These are phyloP conservation scores for Mimosa bimucronata DNA, from an alignment of 306 rosid genomes.

Conservation along the genomic window DNA sequence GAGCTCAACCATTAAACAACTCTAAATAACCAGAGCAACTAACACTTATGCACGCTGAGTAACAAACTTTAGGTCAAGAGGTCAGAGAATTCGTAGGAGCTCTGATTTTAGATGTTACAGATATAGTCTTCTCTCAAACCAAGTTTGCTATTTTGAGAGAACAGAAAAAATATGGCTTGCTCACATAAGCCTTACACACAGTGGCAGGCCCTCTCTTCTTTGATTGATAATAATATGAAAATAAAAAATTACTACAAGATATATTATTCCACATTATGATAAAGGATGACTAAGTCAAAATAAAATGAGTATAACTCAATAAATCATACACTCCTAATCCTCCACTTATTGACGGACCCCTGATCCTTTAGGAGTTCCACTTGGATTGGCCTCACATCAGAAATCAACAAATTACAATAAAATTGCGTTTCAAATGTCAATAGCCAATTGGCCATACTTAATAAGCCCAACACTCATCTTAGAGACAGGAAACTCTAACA, in stretches of 20 bases:
- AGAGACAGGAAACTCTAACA: background rate
- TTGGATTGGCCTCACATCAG: no score
- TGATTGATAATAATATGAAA: background rate
- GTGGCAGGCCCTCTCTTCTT: background rate
- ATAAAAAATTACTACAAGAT: background rate
- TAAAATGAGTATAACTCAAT: background rate
- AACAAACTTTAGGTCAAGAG: background rate
- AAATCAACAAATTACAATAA: no score
- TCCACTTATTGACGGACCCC: background rate
- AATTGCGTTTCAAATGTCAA: no score
- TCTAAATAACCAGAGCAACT: background rate
- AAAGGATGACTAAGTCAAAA: background rate
- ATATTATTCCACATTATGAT: background rate
- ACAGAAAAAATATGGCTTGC: background rate
- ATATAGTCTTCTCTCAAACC: background rate
- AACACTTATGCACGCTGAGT: background rate
- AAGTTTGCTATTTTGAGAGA: background rate
- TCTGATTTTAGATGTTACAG: background rate
- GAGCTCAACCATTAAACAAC: background rate
- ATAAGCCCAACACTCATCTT: background rate
- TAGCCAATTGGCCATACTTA: background rate
- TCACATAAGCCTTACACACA: background rate
- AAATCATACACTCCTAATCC: background rate
- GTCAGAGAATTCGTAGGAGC: background rate
- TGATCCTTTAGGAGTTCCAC: background rate